Percentiles rank a stretch among this genome's conserved stretches.
Evolutionary conservation across 805 yeast genomes (phyloP).

Genomic region (Clavispora santaluciae): DNA sequence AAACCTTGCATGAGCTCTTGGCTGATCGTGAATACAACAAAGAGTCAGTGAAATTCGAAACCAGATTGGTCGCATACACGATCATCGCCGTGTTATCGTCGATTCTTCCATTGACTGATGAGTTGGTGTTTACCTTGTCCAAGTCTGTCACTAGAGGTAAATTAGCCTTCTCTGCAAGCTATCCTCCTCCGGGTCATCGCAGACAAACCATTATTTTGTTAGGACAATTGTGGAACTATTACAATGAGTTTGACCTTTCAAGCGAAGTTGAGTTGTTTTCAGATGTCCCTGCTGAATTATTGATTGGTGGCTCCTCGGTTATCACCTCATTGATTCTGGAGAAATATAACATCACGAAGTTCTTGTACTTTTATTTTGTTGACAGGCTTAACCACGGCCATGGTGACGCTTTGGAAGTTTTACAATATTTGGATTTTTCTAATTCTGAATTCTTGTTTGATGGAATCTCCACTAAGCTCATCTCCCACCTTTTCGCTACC

Average conservation of each 20-base stretch:
- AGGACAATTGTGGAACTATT: slow-evolving; percentile 37
- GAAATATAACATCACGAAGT: slow-evolving; percentile 26
- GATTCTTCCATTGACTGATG: slow-evolving; percentile 53
- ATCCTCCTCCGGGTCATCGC: slow-evolving; percentile 2
- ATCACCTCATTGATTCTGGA: slow-evolving; percentile 17
- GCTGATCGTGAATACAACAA: slow-evolving; percentile 13
- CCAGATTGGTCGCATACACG: slow-evolving; percentile 81
- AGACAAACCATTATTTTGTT: slow-evolving; percentile 36
- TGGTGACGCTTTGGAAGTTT: slow-evolving; percentile 16
- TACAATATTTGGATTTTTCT: slow-evolving; percentile 20
- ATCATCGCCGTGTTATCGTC: slow-evolving; percentile 72
- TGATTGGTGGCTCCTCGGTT: slow-evolving; percentile 7
- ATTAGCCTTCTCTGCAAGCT: slow-evolving; percentile 14
- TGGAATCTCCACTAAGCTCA: slow-evolving; percentile 11
- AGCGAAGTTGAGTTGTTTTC: not conserved
- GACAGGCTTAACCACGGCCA: slow-evolving; percentile 18
- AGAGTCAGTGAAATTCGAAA: slow-evolving; percentile 38
- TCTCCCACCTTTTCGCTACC: not conserved
- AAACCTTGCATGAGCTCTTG: slow-evolving; percentile 53
- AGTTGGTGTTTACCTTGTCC: slow-evolving; percentile 28
- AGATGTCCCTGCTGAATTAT: slow-evolving; percentile 8
- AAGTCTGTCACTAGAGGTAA: slow-evolving; percentile 27
- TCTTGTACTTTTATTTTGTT: slow-evolving; percentile 26
- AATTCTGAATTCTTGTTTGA: slow-evolving; percentile 14
- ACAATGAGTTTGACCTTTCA: slow-evolving; percentile 9